Evolutionary conservation across 1,284 basidiomycete species (phyloP), one percentile per base, ranked within the genome.

Genomic region (Mrakiaceae sp.): DNA sequence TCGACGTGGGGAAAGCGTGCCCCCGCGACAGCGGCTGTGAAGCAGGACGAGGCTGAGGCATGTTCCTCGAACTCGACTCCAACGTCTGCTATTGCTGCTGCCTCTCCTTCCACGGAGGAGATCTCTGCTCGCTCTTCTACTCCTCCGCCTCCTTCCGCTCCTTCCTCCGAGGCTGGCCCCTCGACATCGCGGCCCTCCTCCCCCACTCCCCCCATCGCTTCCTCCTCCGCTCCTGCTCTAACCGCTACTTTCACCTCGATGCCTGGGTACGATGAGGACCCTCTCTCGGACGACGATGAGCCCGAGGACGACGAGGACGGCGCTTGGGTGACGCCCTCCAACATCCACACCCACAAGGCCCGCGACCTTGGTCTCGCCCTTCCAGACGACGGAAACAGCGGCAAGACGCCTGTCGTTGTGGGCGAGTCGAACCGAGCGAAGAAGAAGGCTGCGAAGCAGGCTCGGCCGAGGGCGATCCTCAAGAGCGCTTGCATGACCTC

Each of bases 251-350:
- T 27, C 27, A 27, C 27, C 27, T 27, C 27, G 27, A 27, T 27
- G 27, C 27, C 27, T 27, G 27, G 27, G 27, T 27, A 27, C 27
- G 27, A 27, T 27, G 54, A 64, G 63, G 64, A 66, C 6, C 72
- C 75, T 27, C 69, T 86, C n/a, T 87, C 63, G 3, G 64, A 67
- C 42, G 69, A 70, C 43, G 72, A 72, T 55, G 72, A 74, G 40
- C 86, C 85, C 39, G 67, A 70, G 1, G 84, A 81, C 0, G 84
- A 74, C 10, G 74, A 83, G 57, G 88, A 88, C 64, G 94, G 91
- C 5, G 93, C 94, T 72, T 99, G 96, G 96, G 97, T 99, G 76
- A 98, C 93, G 8, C 91, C 92, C 0, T 79, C 83, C 59, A 99
- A 98, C 71, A 86, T 95, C 64, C 83, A 81, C 27, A 74, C 87